A percentile compares a stretch with the other conserved stretches of the same genome.
Evolutionary conservation across 768 basidiomycete species (phyloP).

Genomic region (Suillus placidus): DNA sequence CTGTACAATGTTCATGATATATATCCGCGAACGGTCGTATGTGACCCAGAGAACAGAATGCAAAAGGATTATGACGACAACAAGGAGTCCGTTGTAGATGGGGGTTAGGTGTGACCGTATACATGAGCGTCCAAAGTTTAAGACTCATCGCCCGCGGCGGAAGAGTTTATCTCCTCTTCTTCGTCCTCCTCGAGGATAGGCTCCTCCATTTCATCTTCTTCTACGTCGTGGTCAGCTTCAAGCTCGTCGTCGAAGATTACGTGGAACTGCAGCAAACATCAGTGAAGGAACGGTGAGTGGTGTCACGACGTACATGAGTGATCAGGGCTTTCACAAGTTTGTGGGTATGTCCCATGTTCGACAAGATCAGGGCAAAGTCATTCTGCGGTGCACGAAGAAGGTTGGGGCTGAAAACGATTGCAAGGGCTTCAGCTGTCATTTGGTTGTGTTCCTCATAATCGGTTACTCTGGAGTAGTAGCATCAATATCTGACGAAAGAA

Average conservation of each 20-base stretch:
- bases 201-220: slow-evolving; percentile 67
- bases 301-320: slow-evolving; percentile 60
- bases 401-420: slow-evolving; percentile 87
- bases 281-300: not conserved
- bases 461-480: slow-evolving; percentile 58
- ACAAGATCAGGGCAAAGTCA: slow-evolving; percentile 74
- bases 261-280: slow-evolving; percentile 46
- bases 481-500: slow-evolving; percentile 4
- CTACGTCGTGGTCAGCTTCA: slow-evolving; percentile 52
- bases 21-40: slow-evolving; percentile 21
- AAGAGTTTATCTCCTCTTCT: slow-evolving; percentile 44
- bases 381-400: slow-evolving; percentile 76
- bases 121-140: slow-evolving; percentile 14
- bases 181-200: slow-evolving; percentile 72
- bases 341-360: slow-evolving; percentile 79
- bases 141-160: slow-evolving; percentile 27
- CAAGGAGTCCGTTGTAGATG: slow-evolving; percentile 19
- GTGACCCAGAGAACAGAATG: slow-evolving; percentile 3
- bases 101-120: slow-evolving; percentile 11
- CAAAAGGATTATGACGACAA: slow-evolving; percentile 28
- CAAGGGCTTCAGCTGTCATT: slow-evolving; percentile 84
- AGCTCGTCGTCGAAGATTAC: slow-evolving; percentile 77
- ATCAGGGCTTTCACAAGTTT: slow-evolving; percentile 77
- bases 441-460: slow-evolving; percentile 88
- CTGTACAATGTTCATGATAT: slow-evolving; percentile 38